Percentiles rank a stretch among this genome's conserved stretches.
These are phyloP conservation scores for Schoenoplectus tabernaemontani DNA, from an alignment of 202 grass and related monocot genomes.

Conservation along the genomic window DNA sequence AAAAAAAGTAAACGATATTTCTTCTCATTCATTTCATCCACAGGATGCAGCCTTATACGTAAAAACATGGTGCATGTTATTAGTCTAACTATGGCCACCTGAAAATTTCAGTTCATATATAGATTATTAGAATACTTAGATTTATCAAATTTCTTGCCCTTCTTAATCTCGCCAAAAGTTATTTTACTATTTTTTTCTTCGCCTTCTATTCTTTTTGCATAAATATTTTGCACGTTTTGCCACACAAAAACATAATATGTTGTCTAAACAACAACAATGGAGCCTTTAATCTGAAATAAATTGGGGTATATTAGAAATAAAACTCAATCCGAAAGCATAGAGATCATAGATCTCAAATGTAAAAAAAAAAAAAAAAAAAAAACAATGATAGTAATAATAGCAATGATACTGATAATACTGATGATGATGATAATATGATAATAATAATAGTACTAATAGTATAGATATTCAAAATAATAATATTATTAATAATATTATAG, in stretches of 20 bases:
- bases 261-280: too few species aligned
- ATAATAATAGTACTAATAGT: too few species aligned
- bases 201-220: background rate
- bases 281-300: too few species aligned
- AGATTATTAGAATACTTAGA: background rate
- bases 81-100: slow-evolving; percentile 58
- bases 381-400: too few species aligned
- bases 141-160: background rate
- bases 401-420: too few species aligned
- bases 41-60: slow-evolving; percentile 49
- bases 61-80: slow-evolving; percentile 68
- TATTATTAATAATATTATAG: too few species aligned
- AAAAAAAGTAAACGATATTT: slow-evolving; percentile 73
- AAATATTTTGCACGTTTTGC: background rate
- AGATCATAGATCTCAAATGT: too few species aligned
- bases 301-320: too few species aligned
- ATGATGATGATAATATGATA: too few species aligned
- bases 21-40: slow-evolving; percentile 47
- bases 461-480: too few species aligned
- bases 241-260: background rate
- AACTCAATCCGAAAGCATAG: too few species aligned
- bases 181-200: background rate
- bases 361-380: too few species aligned
- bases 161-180: background rate
- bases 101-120: background rate